phyloP scores from a whole-genome alignment of 768 basidiomycete species.

The Strobilomyces confusus region DNA sequence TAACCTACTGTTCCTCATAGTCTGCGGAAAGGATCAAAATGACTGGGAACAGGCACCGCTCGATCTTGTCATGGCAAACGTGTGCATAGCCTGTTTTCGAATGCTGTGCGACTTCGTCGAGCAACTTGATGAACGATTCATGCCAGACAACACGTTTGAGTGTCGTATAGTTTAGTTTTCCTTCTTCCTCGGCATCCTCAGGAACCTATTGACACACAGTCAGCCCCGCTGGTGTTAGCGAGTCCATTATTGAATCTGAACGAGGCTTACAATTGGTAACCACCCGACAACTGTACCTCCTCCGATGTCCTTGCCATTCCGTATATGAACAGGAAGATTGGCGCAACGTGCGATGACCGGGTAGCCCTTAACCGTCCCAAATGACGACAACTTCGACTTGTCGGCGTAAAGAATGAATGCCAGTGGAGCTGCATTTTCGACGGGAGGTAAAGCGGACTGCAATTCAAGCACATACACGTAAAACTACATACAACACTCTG shows the following conservation, averaged over 20 bases:
- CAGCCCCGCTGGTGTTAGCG: no score
- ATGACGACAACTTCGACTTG: constrained; percentile 4
- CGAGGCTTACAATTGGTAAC: constrained; percentile 8
- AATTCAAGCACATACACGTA: not conserved
- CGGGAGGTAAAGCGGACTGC: not conserved
- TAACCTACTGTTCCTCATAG: constrained; percentile 43
- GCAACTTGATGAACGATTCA: constrained; percentile 28
- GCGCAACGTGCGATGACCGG: constrained; percentile 8
- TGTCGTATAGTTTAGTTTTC: constrained; percentile 29
- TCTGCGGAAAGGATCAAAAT: constrained; percentile 39
- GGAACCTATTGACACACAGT: constrained; percentile 20
- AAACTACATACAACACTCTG: no score
- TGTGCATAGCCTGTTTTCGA: constrained; percentile 20
- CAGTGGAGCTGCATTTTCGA: constrained; percentile 1
- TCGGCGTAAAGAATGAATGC: not conserved
- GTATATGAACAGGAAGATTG: constrained; percentile 16
- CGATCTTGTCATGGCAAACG: constrained; percentile 25
- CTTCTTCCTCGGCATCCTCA: constrained; percentile 29
- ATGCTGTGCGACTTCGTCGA: constrained; percentile 22
- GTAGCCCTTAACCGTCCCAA: constrained; percentile 6
- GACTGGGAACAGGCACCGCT: constrained; percentile 31
- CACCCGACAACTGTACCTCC: constrained; percentile 14
- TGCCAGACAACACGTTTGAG: constrained; percentile 40
- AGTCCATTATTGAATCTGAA: no score
- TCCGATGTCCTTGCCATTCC: constrained; percentile 16